Percentiles rank a stretch among this genome's conserved stretches.
phyloP scores from a whole-genome alignment of 2,329 filamentous ascomycete species.

The Camillea tinctor region DNA sequence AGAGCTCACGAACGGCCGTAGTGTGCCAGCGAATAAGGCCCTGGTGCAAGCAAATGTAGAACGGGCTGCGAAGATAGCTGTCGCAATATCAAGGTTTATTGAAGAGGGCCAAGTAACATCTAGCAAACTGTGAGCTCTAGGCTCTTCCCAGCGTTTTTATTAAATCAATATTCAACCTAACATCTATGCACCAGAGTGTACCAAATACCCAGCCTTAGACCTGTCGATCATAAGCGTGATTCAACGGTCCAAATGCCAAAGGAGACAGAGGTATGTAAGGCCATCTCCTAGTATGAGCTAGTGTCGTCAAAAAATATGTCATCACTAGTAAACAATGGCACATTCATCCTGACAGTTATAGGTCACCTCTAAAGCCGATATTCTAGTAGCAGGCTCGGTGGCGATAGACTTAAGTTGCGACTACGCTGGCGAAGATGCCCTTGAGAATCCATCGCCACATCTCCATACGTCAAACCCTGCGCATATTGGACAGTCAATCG shows the following conservation, averaged over 20 bases:
- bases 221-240: background rate
- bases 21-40: constrained; percentile 71
- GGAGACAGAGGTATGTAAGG: constrained; percentile 22
- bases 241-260: constrained; percentile 8
- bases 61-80: constrained; percentile 54
- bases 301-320: too few relatives aligned
- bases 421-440: constrained; percentile 44
- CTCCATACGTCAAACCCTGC: constrained; percentile 85
- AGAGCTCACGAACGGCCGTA: constrained; percentile 70
- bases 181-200: constrained; percentile 21
- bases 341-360: constrained; percentile 18
- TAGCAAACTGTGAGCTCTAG: constrained; percentile 30
- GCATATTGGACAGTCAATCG: constrained; percentile 75
- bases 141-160: constrained; percentile 15
- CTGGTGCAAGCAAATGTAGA: constrained; percentile 54
- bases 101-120: constrained; percentile 25
- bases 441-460: constrained; percentile 41
- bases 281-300: background rate
- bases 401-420: constrained; percentile 88
- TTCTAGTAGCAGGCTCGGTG: constrained; percentile 89
- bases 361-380: constrained; percentile 46
- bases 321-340: background rate
- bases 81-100: constrained; percentile 49
- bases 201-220: constrained; percentile 7
- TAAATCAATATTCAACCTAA: constrained; percentile 16